Conservation (phyloP, 257 asterid species). For the Lithospermum erythrorhizon region DNA sequence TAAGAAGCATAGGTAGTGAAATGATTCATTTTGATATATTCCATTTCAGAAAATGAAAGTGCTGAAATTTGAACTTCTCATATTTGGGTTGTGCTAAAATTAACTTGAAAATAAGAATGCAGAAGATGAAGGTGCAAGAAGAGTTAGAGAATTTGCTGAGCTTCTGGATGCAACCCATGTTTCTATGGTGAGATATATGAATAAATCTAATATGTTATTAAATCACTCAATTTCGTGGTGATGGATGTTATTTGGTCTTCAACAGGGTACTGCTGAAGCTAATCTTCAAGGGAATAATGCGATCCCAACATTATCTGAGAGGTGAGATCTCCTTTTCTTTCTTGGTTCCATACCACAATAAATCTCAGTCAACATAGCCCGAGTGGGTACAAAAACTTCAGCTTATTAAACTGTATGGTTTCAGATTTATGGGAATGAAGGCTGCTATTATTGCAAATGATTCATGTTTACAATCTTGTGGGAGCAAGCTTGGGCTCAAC, state of each 20-base stretch:
- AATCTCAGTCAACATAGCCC: not conserved
- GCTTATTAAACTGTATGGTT: conserved; percentile 8
- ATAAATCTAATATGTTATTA: not conserved
- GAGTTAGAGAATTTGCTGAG: conserved; percentile 61
- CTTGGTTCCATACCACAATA: conserved; percentile 1
- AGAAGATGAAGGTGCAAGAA: conserved; percentile 60
- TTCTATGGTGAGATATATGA: conserved; percentile 31
- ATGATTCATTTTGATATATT: no score
- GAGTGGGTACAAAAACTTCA: not conserved
- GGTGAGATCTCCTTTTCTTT: conserved; percentile 25
- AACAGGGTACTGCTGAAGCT: conserved; percentile 25
- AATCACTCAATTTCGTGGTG: not conserved
- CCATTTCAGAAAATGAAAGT: not conserved
- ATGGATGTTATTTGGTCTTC: conserved; percentile 6
- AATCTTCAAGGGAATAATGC: conserved; percentile 19
- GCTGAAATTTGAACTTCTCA: no score
- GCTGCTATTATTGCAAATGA: conserved; percentile 53
- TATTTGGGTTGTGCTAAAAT: conserved; percentile 14
- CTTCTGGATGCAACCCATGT: conserved; percentile 49
- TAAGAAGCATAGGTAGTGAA: no score
- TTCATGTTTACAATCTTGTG: conserved; percentile 37
- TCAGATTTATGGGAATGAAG: conserved; percentile 88
- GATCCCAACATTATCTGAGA: conserved; percentile 44
- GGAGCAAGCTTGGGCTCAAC: conserved; percentile 40
- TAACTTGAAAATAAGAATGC: conserved; percentile 43